Conservation (phyloP, 306 rosid species). For the Argentina anserina region DNA sequence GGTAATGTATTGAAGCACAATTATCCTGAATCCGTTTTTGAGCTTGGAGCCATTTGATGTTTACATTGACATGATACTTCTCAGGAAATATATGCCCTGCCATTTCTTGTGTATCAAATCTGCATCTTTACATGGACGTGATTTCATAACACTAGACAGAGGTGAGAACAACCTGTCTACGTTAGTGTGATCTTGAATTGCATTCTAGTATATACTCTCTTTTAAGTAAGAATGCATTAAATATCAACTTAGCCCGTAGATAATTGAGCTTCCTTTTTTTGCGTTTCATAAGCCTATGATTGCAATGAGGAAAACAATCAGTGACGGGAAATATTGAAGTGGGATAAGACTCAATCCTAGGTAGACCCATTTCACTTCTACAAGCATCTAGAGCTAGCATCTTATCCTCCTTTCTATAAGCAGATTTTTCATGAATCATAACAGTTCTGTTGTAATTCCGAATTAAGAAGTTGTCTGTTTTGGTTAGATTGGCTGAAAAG, state of each 20-base stretch:
- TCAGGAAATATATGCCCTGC: conserved; percentile 48
- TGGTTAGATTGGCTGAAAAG: neutral
- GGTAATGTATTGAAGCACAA: neutral
- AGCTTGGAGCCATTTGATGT: neutral
- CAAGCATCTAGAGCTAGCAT: neutral
- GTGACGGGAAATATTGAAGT: neutral
- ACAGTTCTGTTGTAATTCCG: neutral
- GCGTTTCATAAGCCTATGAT: neutral
- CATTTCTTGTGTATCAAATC: conserved; percentile 40
- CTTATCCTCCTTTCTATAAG: neutral
- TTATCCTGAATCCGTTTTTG: neutral
- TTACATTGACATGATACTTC: conserved; percentile 11
- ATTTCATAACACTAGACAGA: conserved; percentile 25
- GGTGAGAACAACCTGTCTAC: conserved; percentile 33
- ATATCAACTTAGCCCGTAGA: neutral
- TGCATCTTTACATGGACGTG: conserved; percentile 33
- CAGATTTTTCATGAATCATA: neutral
- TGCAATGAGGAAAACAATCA: neutral
- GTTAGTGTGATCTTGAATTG: neutral
- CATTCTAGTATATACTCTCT: neutral
- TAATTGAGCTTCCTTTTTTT: neutral
- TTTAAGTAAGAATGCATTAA: neutral
- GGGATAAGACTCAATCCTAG: neutral
- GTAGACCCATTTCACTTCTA: neutral
- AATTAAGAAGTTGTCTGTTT: neutral